A percentile compares a stretch with the other conserved stretches of the same genome.
Evolutionary conservation across 2,329 filamentous ascomycete genomes (phyloP).

Genomic region (Volutella citrinella): DNA sequence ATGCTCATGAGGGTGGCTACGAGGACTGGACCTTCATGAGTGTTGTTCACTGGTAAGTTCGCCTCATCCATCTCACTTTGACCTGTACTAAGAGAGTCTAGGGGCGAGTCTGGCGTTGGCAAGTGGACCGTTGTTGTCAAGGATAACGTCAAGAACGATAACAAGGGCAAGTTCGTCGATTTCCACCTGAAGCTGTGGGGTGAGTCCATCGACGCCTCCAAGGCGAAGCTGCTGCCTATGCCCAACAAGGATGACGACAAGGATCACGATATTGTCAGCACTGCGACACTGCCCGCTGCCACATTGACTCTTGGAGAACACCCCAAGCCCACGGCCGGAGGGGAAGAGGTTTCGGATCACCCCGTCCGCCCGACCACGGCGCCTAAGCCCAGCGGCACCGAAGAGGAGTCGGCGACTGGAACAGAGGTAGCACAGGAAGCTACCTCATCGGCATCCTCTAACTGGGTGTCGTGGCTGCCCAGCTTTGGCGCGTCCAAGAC

Average conservation of each 20-base stretch:
- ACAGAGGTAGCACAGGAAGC: conserved; percentile 32
- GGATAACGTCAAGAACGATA: conserved; percentile 74
- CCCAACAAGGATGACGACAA: conserved; percentile 81
- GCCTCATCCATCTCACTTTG: rapidly evolving
- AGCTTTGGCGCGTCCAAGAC: conserved; percentile 84
- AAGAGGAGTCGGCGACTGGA: conserved; percentile 27
- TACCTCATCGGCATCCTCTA: conserved; percentile 55
- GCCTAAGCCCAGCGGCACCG: conserved; percentile 33
- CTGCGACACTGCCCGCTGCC: conserved; percentile 53
- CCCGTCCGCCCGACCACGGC: conserved; percentile 60
- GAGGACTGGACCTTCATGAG: conserved; percentile 99
- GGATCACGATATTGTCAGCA: conserved; percentile 68
- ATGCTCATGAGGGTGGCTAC: conserved; percentile 69
- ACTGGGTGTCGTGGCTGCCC: conserved; percentile 83
- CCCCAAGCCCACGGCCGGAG: conserved; percentile 41
- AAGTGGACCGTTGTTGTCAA: conserved; percentile 91
- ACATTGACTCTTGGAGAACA: conserved; percentile 52
- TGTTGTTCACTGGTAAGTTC: conserved; percentile 83
- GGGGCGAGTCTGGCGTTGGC: conserved; percentile 84
- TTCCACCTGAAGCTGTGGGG: conserved; percentile 96
- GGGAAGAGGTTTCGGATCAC: conserved; percentile 58
- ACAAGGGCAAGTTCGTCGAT: conserved; percentile 77
- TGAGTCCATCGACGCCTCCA: conserved; percentile 73
- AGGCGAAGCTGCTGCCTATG: conserved; percentile 73
- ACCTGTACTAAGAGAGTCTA: conserved; percentile 42